Evolutionary conservation across 495 filamentous ascomycete species (phyloP), one percentile per base, ranked within the genome.

Genomic region (Cercophora sp.): DNA sequence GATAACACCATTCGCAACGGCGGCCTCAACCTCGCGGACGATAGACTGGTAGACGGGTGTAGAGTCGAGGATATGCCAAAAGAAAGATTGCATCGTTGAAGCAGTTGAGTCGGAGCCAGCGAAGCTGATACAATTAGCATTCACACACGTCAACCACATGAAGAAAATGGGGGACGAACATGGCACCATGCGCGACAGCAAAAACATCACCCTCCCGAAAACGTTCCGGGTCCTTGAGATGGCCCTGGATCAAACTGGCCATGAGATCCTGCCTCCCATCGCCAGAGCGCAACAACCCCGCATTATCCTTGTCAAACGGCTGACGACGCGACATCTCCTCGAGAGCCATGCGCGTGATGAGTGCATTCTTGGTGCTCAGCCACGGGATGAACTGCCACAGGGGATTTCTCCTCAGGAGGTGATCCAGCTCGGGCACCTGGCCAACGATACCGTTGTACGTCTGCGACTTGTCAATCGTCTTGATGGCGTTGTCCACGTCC

Each of bases 31-130:
- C 58, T 84, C 79, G 10, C 50, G 41, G 1, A 70, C 61, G 24
- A 84, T 56, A 4, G 52, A 58, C 2, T 60, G 19, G 62, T 79
- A 76, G 13, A 78, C 71, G 4, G 57, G 66, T 0, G 66, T 61
- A 15, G 69, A 67, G 16, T 69, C 70, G 8, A 83, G 71, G 0
- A 80, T 61, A 55, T 80, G 73, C 58, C 79, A 73, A 55, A 85
- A 70, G 55, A 74, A 78, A 44, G 73, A 77, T 51, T 80, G 75
- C 56, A 85, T 74, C 2, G 79, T 77, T 3, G 75, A 76, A 20
- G 81, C 81, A 3, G 79, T 85, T 15, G 83, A 84, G 60, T 86
- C 83, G 13, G 81, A 79, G 43, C 82, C 83, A 2, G 81, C 83
- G 55, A 82, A 72, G 55, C 75, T 77, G 52, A 26, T 8, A 41